Percentiles rank a stretch among this genome's conserved stretches.
These are phyloP conservation scores for Magnaporthales sp. DNA, from an alignment of 2,329 filamentous ascomycete species.

Conservation along the genomic window DNA sequence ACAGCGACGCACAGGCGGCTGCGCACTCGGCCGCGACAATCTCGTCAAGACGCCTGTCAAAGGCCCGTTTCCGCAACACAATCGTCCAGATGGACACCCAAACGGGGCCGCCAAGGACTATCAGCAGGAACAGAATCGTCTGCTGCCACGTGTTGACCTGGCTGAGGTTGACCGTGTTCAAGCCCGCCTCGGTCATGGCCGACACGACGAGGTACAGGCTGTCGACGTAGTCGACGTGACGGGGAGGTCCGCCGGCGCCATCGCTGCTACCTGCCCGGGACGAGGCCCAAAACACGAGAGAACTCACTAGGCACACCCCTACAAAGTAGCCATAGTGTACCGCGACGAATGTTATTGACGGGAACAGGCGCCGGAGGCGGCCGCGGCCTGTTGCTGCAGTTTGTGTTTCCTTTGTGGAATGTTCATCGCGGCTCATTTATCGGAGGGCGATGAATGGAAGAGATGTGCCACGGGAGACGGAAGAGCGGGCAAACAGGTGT, in stretches of 20 bases:
- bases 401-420: not conserved
- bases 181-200: slow-evolving; percentile 58
- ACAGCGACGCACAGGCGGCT: not conserved
- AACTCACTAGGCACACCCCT: slow-evolving; percentile 40
- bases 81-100: slow-evolving; percentile 58
- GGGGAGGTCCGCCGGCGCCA: not conserved
- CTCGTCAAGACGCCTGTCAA: slow-evolving; percentile 50
- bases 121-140: slow-evolving; percentile 50
- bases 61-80: slow-evolving; percentile 48
- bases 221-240: slow-evolving; percentile 50
- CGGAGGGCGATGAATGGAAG: not conserved
- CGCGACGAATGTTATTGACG: slow-evolving; percentile 50
- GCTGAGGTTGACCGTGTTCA: slow-evolving; percentile 55
- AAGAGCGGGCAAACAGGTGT: not conserved
- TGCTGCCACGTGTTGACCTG: slow-evolving; percentile 60
- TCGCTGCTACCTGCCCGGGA: slow-evolving; percentile 32
- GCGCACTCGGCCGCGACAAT: slow-evolving; percentile 32
- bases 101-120: slow-evolving; percentile 55
- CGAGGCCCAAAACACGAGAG: slow-evolving; percentile 50
- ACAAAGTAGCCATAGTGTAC: slow-evolving; percentile 61
- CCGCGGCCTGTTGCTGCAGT: not conserved
- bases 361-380: slow-evolving; percentile 15
- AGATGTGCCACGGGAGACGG: not conserved
- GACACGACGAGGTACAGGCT: slow-evolving; percentile 55
- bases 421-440: not conserved